Evolutionary conservation across 768 basidiomycete genomes (phyloP), one percentile per base, ranked within the genome.

Genomic region (Gloeostereum incarnatum): DNA sequence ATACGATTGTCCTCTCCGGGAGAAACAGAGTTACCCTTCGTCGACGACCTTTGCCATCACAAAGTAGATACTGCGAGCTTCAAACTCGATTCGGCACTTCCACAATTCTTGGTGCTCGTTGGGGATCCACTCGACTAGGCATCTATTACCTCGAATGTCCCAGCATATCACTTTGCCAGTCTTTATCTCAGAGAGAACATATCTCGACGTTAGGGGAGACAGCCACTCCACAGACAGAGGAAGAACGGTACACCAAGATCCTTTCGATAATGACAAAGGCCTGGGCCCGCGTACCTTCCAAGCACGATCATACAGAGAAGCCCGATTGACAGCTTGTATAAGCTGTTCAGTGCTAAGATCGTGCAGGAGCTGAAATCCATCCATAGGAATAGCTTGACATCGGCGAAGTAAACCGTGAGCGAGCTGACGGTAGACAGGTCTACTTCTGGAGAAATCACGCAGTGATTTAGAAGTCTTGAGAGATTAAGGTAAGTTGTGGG

Each of bases 31-130:
- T 59, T 51, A 73, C 72, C 66, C 62, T 42, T 62, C 64, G 22
- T 60, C 52, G 16, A 81, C 46, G 20, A 77, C 67, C 51, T 75
- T 78, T 1, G 81, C 81, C 80, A 84, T 84, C 0, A 76, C 80
- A 48, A 85, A 82, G 55, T 72, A 85, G 24, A 83, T 81, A 0
- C 75, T 73, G 41, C 75, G 61, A 45, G 75, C 70, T 27, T 82
- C 80, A 49, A 82, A 84, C 49, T 83, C 82, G 13, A 85, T 81
- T 6, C 81, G 60, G 46, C 82, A 84, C 49, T 85, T 85, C 82
- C 81, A 84, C 4, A 85, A 50, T 48, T 82, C 79, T 81, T 81
- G 84, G 13, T 64, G 50, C 16, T 65, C 62, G 1, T 65, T 67
- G 1, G 79, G 80, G 36, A 75, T 72, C 81, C 82, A 85, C 41